phyloP scores from a whole-genome alignment of 2,329 filamentous ascomycete genomes.

The Diplodia seriata region DNA sequence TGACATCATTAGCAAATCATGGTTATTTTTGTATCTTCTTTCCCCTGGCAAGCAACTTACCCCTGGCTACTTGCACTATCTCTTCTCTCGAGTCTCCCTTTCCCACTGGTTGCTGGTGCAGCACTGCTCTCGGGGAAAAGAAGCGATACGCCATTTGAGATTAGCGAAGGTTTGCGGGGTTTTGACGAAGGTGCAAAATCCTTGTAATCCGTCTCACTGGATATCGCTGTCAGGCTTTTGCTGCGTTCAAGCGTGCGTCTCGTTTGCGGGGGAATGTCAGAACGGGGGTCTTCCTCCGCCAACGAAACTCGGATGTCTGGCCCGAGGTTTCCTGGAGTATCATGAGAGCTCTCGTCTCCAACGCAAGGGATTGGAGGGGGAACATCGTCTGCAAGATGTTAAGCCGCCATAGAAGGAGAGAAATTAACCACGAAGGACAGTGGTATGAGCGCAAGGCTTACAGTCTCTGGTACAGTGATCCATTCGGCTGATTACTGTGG shows the following conservation, averaged over 20 bases:
- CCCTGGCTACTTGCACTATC: background rate
- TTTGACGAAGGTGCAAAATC: background rate
- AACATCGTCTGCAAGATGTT: too few species aligned
- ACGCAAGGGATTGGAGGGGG: too few species aligned
- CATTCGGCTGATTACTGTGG: too few species aligned
- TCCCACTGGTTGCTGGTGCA: background rate
- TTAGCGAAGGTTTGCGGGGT: background rate
- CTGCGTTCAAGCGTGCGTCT: background rate
- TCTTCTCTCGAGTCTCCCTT: background rate
- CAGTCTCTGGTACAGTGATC: too few species aligned
- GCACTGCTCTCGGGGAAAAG: too few species aligned
- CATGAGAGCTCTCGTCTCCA: background rate
- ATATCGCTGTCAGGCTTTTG: constrained; percentile 1
- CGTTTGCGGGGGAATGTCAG: background rate
- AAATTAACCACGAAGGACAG: too few species aligned
- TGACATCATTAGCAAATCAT: background rate
- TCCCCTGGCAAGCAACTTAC: background rate
- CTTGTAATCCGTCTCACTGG: background rate
- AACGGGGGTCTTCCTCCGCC: background rate
- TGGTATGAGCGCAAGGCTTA: too few species aligned
- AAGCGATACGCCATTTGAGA: background rate
- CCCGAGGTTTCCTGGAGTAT: too few species aligned
- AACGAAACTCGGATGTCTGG: background rate
- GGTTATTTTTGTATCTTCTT: too few species aligned
- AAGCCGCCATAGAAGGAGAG: too few species aligned